Evolutionary conservation across 2,329 filamentous ascomycete species (phyloP).

Genomic region (Coniochaeta prunicola): DNA sequence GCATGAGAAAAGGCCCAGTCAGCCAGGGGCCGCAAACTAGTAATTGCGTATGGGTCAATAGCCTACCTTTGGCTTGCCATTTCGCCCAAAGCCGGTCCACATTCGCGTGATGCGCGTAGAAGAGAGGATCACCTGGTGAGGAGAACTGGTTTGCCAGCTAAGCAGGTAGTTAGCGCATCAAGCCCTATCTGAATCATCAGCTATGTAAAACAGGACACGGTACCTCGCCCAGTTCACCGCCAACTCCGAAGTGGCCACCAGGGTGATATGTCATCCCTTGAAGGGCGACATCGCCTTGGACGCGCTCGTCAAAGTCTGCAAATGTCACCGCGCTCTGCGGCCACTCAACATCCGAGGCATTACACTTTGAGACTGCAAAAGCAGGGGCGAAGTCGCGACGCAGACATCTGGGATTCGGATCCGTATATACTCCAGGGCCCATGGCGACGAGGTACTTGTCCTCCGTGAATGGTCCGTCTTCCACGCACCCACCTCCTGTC

Average conservation of each 20-base stretch:
- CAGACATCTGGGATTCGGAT: background rate
- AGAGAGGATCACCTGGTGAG: slow-evolving; percentile 22
- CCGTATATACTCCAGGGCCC: background rate
- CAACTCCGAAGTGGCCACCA: slow-evolving; percentile 15
- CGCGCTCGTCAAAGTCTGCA: slow-evolving; percentile 1
- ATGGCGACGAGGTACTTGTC: slow-evolving; percentile 1
- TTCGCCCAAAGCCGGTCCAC: slow-evolving; percentile 15
- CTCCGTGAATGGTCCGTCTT: slow-evolving; percentile 11
- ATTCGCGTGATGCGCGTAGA: slow-evolving; percentile 23
- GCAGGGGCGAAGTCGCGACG: slow-evolving; percentile 2
- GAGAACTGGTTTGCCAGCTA: slow-evolving; percentile 18
- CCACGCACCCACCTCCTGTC: slow-evolving; percentile 15
- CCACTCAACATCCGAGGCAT: background rate
- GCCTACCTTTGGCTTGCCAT: slow-evolving; percentile 16
- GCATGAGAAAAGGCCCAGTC: background rate
- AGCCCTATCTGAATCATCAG: background rate
- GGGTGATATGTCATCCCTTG: slow-evolving; percentile 11
- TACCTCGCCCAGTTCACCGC: slow-evolving; percentile 14
- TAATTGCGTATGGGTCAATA: background rate
- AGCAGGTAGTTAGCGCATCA: background rate
- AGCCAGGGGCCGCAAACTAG: background rate
- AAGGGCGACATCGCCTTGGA: slow-evolving; percentile 1
- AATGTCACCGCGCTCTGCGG: background rate
- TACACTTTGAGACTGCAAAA: background rate
- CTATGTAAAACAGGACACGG: background rate